These are phyloP conservation scores for Helotiales sp. DNA, from an alignment of 2,329 filamentous ascomycete genomes.

Conservation along the genomic window DNA sequence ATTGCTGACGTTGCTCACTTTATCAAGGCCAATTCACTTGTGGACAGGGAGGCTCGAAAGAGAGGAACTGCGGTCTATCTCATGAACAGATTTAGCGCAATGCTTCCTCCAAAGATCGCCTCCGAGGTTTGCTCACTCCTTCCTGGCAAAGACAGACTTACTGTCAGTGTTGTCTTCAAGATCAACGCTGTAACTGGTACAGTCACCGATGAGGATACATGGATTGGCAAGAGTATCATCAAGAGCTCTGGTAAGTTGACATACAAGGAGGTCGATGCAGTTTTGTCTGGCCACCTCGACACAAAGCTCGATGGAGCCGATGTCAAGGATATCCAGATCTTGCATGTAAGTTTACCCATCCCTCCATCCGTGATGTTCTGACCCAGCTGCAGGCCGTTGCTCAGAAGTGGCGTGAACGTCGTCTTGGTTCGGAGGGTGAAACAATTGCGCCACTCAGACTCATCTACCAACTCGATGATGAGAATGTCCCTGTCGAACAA, in stretches of 20 bases:
- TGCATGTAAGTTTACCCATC: conserved; percentile 57
- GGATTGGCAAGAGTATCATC: conserved; percentile 91
- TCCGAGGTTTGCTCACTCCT: conserved; percentile 84
- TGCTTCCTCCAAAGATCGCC: conserved; percentile 84
- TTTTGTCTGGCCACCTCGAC: conserved; percentile 64
- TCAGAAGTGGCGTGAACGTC: conserved; percentile 86
- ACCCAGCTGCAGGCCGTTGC: conserved; percentile 61
- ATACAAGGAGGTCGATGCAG: conserved; percentile 82
- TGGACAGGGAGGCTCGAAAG: conserved; percentile 97
- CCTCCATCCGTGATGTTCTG: conserved; percentile 15
- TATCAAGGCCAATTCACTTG: conserved; percentile 91
- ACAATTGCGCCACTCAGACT: conserved; percentile 84
- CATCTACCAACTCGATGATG: conserved; percentile 91
- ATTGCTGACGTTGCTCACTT: conserved; percentile 96
- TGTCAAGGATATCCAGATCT: conserved; percentile 75
- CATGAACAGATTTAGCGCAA: conserved; percentile 76
- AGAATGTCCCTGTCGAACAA: conserved; percentile 94
- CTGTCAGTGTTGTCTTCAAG: conserved; percentile 90
- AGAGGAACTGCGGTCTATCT: conserved; percentile 94
- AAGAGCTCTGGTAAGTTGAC: conserved; percentile 86
- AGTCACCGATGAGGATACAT: conserved; percentile 82
- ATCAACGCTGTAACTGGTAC: conserved; percentile 79
- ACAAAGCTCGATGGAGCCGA: conserved; percentile 66
- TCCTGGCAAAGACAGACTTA: conserved; percentile 85
- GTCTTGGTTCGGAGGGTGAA: conserved; percentile 77